Base-by-base conservation (phyloP, 495 filamentous ascomycete species). In the Tirmania nivea region DNA sequence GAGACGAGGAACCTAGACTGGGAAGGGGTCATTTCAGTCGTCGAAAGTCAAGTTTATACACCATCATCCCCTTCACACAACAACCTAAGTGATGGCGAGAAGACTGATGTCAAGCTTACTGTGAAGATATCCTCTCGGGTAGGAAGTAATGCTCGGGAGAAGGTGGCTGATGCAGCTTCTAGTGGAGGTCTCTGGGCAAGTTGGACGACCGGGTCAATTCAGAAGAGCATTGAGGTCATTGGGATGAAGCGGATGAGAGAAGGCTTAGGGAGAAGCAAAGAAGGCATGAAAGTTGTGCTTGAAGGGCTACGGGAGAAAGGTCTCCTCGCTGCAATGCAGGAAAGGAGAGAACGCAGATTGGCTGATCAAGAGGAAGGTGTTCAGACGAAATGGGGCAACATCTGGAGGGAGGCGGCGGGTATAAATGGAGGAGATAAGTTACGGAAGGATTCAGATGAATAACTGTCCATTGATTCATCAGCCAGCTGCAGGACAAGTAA, bases 201-300 rank as follows among this genome's bases (percentile, higher is more conserved):
- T 10, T 82, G 92, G 72, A 86, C 85, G 6, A 86, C 84, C 11
- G 75, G 74, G 5, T 80, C 84, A 10, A 77, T 96, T 48, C 84
- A 94, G 67, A 72, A 82, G 19, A 92, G 81, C 54, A 93, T 99
- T 61, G 90, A 99, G 70, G 68, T 79, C 36, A 84, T 96, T 48
- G 88, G 85, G 0, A 73, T 89, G 49, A 84, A 78, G 55, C 78
- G 86, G 53, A 92, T 90, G 52, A 74, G 79, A 49, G 82, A 86
- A 55, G 84, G 86, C 42, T 71, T 96, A 53, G 71, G 81, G 53
- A 92, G 88, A 63, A 88, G 84, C 64, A 85, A 87, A 59, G 80
- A 95, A 63, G 90, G 92, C 16, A 95, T 99, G 90, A 83, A 81
- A 53, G 78, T 95, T 47, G 89, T 99, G 14, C 72, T 99, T 21